Conservation (phyloP, 441 rosid genomes). For the Aquilaria agallochum region DNA sequence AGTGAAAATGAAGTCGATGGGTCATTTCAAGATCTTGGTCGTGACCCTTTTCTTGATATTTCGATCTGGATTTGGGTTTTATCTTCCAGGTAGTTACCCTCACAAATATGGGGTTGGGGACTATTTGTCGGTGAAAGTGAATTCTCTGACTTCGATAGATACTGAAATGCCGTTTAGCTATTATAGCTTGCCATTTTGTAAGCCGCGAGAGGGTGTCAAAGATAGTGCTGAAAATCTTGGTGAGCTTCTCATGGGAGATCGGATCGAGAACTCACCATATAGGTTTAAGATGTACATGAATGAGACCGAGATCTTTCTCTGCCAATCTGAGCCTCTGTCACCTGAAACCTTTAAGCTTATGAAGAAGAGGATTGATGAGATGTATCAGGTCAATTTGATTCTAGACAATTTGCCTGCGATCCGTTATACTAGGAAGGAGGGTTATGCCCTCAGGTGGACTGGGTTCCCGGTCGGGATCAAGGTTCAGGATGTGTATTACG, state of each 20-base stretch:
- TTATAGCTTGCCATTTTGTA: slow-evolving; percentile 67
- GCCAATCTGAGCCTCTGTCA: slow-evolving; percentile 37
- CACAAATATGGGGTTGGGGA: slow-evolving; percentile 44
- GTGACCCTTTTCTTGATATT: slow-evolving; percentile 28
- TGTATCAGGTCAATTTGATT: slow-evolving; percentile 72
- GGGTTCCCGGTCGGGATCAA: slow-evolving; percentile 63
- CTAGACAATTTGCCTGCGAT: slow-evolving; percentile 71
- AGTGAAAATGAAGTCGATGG: slow-evolving; percentile 29
- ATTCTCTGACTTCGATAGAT: slow-evolving; percentile 71
- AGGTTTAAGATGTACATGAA: slow-evolving; percentile 55
- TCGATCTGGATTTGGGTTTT: slow-evolving; percentile 45
- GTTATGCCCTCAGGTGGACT: slow-evolving; percentile 55
- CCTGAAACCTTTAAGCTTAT: slow-evolving; percentile 44
- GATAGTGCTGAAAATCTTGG: slow-evolving; percentile 78
- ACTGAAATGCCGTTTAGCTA: slow-evolving; percentile 77
- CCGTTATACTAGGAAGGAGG: slow-evolving; percentile 54
- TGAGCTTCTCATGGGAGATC: slow-evolving; percentile 73
- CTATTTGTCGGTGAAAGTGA: slow-evolving; percentile 60
- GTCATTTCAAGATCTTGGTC: slow-evolving; percentile 44
- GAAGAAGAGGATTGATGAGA: slow-evolving; percentile 69
- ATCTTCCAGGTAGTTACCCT: slow-evolving; percentile 75
- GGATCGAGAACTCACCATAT: slow-evolving; percentile 73
- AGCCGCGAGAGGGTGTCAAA: slow-evolving; percentile 57
- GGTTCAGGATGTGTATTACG: slow-evolving; percentile 55
- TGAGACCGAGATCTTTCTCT: slow-evolving; percentile 45